These are phyloP conservation scores for Cryptosporidium muris DNA, from an alignment of 169 alveolate genomes.

Conservation along the genomic window DNA sequence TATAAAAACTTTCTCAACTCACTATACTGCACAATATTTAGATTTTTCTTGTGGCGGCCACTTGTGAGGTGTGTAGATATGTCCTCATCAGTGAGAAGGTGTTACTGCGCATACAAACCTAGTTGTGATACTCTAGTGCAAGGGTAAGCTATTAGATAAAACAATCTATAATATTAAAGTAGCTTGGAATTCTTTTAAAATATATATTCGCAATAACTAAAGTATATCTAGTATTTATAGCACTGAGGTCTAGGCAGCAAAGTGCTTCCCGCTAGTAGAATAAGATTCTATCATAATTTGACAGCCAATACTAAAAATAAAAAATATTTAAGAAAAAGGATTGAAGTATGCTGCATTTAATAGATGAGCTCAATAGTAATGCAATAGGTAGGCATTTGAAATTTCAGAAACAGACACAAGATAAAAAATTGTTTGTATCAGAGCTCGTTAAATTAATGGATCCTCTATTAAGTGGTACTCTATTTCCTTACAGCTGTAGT, in stretches of 20 bases:
- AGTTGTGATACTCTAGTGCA: too few species aligned
- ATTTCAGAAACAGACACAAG: background rate
- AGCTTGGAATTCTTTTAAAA: too few species aligned
- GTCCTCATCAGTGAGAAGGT: too few species aligned
- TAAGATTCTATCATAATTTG: background rate
- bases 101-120: too few species aligned
- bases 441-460: slow-evolving; percentile 61
- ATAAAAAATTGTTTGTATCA: slow-evolving; percentile 45
- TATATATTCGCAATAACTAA: too few species aligned
- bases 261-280: too few species aligned
- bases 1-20: background rate
- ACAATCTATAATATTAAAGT: too few species aligned
- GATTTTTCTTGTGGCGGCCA: slow-evolving; percentile 72
- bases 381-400: slow-evolving; percentile 2
- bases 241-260: too few species aligned
- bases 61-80: slow-evolving; percentile 30
- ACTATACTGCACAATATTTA: background rate
- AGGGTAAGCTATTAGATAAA: too few species aligned
- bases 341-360: too few species aligned
- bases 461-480: slow-evolving; percentile 62
- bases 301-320: background rate
- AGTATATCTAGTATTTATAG: too few species aligned
- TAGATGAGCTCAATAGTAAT: background rate
- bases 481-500: slow-evolving; percentile 44
- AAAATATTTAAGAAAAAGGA: too few species aligned